Evolutionary conservation across 2,329 filamentous ascomycete genomes (phyloP).

Genomic region (Ceratocystis lukuohia): DNA sequence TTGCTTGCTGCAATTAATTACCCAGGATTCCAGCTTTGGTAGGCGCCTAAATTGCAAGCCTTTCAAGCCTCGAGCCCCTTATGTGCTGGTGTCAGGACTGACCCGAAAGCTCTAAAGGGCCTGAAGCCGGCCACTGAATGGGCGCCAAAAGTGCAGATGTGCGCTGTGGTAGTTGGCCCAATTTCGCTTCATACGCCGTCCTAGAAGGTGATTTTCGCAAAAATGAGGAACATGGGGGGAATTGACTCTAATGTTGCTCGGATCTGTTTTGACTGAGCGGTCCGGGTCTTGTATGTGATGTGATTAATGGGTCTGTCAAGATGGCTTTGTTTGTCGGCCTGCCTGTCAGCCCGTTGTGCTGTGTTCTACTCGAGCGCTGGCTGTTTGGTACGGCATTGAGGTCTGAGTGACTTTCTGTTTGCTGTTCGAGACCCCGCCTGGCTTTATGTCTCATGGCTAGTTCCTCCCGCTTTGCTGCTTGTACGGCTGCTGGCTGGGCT

Average conservation of each 20-base stretch:
- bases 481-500: neutral
- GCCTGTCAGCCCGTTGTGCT: too few relatives aligned
- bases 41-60: neutral
- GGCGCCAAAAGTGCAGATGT: conserved; percentile 1
- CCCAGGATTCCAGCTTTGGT: neutral
- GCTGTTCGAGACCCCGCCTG: neutral
- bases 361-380: too few relatives aligned
- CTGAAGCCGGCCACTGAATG: neutral
- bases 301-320: neutral
- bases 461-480: neutral
- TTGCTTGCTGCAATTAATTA: neutral
- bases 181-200: conserved; percentile 4
- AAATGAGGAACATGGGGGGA: neutral
- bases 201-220: neutral
- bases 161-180: neutral
- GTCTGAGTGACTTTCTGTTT: neutral
- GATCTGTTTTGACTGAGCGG: conserved; percentile 1
- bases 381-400: neutral
- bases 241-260: neutral
- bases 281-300: neutral
- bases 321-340: too few relatives aligned
- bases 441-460: neutral
- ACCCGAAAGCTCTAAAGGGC: neutral
- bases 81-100: neutral
- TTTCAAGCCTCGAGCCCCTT: neutral